Conservation (phyloP, 768 basidiomycete species). For the Trametes gibbosa region DNA sequence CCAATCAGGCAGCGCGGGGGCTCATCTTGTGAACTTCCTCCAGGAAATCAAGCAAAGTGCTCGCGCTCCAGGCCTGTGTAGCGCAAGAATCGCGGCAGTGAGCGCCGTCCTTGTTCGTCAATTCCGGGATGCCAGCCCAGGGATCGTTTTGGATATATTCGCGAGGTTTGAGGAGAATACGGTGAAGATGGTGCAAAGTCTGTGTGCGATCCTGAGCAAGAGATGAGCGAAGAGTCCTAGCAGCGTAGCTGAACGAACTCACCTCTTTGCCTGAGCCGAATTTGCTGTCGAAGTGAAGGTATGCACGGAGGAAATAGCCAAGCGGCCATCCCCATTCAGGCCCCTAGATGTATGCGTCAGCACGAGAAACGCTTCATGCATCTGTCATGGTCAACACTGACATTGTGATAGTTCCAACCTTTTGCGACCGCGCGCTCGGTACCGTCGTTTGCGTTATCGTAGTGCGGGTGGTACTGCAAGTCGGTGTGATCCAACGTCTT, state of each 20-base stretch:
- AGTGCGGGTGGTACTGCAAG: conserved; percentile 83
- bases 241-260: conserved; percentile 24
- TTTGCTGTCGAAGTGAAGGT: conserved; percentile 79
- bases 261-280: conserved; percentile 70
- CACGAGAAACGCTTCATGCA: not conserved
- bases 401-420: conserved; percentile 93
- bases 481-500: conserved; percentile 91
- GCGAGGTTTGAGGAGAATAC: conserved; percentile 66
- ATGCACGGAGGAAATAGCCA: conserved; percentile 94
- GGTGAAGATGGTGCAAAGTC: conserved; percentile 80
- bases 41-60: conserved; percentile 87
- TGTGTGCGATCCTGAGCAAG: conserved; percentile 55
- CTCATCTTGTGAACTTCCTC: conserved; percentile 60
- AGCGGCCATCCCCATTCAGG: conserved; percentile 96
- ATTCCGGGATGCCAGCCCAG: conserved; percentile 93
- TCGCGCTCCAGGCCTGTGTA: conserved; percentile 96
- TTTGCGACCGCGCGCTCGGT: conserved; percentile 83
- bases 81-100: conserved; percentile 86
- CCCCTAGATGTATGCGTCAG: conserved; percentile 44
- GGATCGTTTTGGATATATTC: conserved; percentile 73
- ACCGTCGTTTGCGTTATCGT: conserved; percentile 93
- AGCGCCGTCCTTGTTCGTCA: conserved; percentile 82
- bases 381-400: conserved; percentile 31
- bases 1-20: not conserved
- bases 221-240: not conserved